Evolutionary conservation across 495 filamentous ascomycete genomes (phyloP).

Genomic region (Aspergillus bertholletiae): DNA sequence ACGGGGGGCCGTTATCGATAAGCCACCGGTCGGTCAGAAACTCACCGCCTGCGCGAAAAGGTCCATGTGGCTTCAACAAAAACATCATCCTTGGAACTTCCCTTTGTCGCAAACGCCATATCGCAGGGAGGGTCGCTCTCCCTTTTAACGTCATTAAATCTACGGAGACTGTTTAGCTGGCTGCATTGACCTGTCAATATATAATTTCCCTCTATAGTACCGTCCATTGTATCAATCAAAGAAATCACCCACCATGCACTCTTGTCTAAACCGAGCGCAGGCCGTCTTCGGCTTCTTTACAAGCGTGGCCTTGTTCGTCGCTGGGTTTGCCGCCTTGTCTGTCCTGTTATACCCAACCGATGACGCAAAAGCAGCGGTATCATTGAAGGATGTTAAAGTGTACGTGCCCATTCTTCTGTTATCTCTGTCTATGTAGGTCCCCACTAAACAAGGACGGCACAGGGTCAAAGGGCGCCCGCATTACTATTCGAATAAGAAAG

Average conservation of each 20-base stretch:
- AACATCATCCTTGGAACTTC: not conserved
- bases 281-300: slow-evolving; percentile 98
- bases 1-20: slow-evolving; percentile 21
- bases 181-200: not conserved
- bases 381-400: slow-evolving; percentile 81
- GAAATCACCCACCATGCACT: slow-evolving; percentile 65
- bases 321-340: slow-evolving; percentile 71
- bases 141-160: not conserved
- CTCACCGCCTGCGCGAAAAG: slow-evolving; percentile 23
- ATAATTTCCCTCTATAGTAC: not conserved
- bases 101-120: not conserved
- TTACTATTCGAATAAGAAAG: slow-evolving; percentile 87
- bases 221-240: not conserved
- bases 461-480: slow-evolving; percentile 86
- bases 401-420: slow-evolving; percentile 43
- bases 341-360: slow-evolving; percentile 67
- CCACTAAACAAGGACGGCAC: slow-evolving; percentile 1
- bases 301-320: slow-evolving; percentile 81
- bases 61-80: slow-evolving; percentile 38
- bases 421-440: not conserved
- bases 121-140: not conserved
- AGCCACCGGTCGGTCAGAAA: not conserved
- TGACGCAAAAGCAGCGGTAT: slow-evolving; percentile 58
- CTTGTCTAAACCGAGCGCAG: slow-evolving; percentile 75
- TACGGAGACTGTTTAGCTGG: too few species aligned